Base-by-base conservation (phyloP, 441 rosid genomes). In the Adansonia gregorii region DNA sequence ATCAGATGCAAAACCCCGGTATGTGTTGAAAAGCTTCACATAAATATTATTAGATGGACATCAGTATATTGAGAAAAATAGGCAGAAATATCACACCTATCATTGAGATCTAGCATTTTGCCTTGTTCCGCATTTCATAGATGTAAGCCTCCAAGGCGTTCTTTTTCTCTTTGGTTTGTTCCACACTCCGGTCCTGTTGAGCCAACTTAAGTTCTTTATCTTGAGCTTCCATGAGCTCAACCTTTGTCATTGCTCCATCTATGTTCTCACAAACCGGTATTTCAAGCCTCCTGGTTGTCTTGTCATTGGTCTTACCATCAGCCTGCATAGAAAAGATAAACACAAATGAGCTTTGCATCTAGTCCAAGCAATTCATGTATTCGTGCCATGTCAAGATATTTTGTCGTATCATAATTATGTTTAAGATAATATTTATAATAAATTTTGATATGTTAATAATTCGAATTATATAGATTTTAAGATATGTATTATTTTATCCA, bases 71-170 rank as follows among this genome's bases (percentile, higher is more conserved):
- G 56, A 14, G 60, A 27, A 2, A 24, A 51, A 52, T 14, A 27
- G 45, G 27, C 22, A 51, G 22, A 70, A 7, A 51, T 51, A 15
- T 51, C n/a, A 31, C 46, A 70, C 46, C 0, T 43, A 43, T 7
- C 1, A 1, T 73, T 45, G 10, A 60, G 41, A 48, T 68, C 11
- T 17, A 55, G 46, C 1, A 8, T 31, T 70, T 24, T 54, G 83
- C 95, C 92, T 88, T 91, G 80, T 86, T 88, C 67, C 93, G 93
- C 81, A 86, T 91, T 80, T 88, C 95, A 81, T 91, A 91, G 75
- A 91, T 93, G 79, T 81, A 88, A 22, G 93, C 84, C 86, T 91
- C 92, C 49, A 91, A 83, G 73, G 93, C 90, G 82, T 91, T 89
- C 81, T 91, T 91, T 80, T 80, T 86, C 70, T 88, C 93, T 75